Evolutionary conservation across 106 monocot genomes (phyloP).

Genomic region (Alisma plantagoaquatica): DNA sequence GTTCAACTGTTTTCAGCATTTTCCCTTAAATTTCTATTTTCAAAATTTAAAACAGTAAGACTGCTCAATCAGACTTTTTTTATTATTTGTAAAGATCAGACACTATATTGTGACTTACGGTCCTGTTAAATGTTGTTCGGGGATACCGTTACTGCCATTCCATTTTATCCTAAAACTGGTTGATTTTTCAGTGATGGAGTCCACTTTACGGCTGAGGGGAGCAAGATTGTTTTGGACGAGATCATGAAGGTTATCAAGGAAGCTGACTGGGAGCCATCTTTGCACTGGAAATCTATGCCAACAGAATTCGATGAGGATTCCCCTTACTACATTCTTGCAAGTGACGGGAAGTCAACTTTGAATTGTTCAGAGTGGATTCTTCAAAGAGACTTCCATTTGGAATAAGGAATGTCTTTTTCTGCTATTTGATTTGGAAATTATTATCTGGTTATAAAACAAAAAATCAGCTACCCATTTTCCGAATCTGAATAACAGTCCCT

Average conservation of each 20-base stretch:
- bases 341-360: slow-evolving; percentile 45
- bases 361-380: slow-evolving; percentile 51
- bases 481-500: too few species aligned
- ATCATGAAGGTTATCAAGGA: slow-evolving; percentile 53
- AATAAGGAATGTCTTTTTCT: too few species aligned
- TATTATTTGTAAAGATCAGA: neutral
- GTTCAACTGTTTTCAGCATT: neutral
- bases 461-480: too few species aligned
- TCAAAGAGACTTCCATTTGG: too few species aligned
- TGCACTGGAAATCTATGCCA: slow-evolving; percentile 57
- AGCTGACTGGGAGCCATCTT: too few species aligned
- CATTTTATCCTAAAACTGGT: neutral
- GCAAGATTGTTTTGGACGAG: slow-evolving; percentile 53
- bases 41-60: neutral
- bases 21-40: neutral
- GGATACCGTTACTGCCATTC: too few species aligned
- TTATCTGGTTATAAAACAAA: too few species aligned
- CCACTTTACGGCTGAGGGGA: slow-evolving; percentile 56
- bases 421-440: too few species aligned
- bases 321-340: slow-evolving; percentile 35
- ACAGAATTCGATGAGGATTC: slow-evolving; percentile 70
- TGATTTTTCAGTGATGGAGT: slow-evolving; percentile 46
- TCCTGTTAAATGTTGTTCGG: too few species aligned
- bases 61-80: neutral
- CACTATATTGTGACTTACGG: neutral